These are phyloP conservation scores for Triangularia setosa DNA, from an alignment of 2,329 filamentous ascomycete species.

Conservation along the genomic window DNA sequence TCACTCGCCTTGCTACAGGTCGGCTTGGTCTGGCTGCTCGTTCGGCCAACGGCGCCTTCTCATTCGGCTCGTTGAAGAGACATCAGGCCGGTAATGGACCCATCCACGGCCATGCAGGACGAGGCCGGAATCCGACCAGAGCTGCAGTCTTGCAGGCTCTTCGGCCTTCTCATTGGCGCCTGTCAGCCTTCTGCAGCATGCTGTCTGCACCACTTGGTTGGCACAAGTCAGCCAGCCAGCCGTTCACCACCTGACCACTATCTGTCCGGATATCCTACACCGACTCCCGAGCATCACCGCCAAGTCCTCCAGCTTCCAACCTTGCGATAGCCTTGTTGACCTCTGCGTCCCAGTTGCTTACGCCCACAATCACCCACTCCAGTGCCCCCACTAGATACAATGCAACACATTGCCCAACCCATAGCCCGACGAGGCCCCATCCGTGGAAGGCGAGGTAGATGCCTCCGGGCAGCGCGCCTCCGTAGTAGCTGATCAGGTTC, in stretches of 20 bases:
- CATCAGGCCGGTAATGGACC: slow-evolving; percentile 23
- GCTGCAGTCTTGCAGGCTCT: slow-evolving; percentile 15
- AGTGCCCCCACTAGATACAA: slow-evolving; percentile 73
- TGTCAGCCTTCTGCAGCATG: slow-evolving; percentile 26
- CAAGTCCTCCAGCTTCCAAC: slow-evolving; percentile 47
- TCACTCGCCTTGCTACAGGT: neutral
- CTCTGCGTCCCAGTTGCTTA: slow-evolving; percentile 73
- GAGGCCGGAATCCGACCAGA: slow-evolving; percentile 7
- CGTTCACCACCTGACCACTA: neutral
- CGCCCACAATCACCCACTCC: slow-evolving; percentile 76
- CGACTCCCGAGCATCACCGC: neutral
- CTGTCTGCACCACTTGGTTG: slow-evolving; percentile 21
- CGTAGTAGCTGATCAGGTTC: slow-evolving; percentile 81
- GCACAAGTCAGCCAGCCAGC: slow-evolving; percentile 20
- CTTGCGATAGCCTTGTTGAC: slow-evolving; percentile 67
- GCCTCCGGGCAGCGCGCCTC: slow-evolving; percentile 73
- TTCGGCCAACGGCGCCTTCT: neutral
- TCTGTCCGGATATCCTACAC: neutral
- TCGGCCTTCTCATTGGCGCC: slow-evolving; percentile 22
- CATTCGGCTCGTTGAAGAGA: neutral
- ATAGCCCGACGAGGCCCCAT: slow-evolving; percentile 76
- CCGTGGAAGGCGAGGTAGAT: slow-evolving; percentile 83
- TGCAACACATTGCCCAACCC: slow-evolving; percentile 79
- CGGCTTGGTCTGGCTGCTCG: neutral
- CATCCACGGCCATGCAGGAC: slow-evolving; percentile 2